Evolutionary conservation across 305 asterid genomes (phyloP), one percentile per base, ranked within the genome.

Genomic region (Fraxinus dipetala): DNA sequence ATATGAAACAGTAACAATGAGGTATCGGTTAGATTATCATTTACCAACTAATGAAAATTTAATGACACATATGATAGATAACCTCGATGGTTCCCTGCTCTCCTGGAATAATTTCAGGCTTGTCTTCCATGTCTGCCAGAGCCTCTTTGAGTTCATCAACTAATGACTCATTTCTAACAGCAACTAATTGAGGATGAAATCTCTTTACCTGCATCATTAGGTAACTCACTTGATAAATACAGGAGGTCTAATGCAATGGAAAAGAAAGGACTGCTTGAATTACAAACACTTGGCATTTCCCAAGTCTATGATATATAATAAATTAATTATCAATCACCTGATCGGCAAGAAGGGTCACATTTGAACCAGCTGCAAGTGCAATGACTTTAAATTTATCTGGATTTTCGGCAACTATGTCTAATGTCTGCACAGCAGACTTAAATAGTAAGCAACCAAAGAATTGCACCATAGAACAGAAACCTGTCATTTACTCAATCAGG

Each of bases 331-430:
- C 59, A 70, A 87, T 82, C 80, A 95, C 99, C 93, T 94, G 99
- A 84, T 96, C 99, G 59, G 97, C 98, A 85, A 96, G 98, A 86
- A 96, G 99, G 54, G 98, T 86, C 74, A 94, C 91, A 84, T 96
- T 95, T 74, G 99, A 94, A 85, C 99, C 98, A 87, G 99, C 98
- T 70, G 99, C 97, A 84, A 96, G 98, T 78, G 99, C 98, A 5
- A 96, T 95, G 35, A 96, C 91, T 81, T 86, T 88, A 83, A 94
- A 96, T 84, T 94, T 96, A 76, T 93, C 96, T 0, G 97, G 98
- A 88, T 96, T 96, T 87, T 96, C 99, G 0, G 98, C 92, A 80
- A 96, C 98, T 86, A 96, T 96, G 88, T 94, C 98, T 87, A 96
- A 77, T 9, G 99, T 96, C 99, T 96, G 93, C 84, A 83, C 8